Conservation (phyloP, 306 rosid species). For the Prunus fruticosa region DNA sequence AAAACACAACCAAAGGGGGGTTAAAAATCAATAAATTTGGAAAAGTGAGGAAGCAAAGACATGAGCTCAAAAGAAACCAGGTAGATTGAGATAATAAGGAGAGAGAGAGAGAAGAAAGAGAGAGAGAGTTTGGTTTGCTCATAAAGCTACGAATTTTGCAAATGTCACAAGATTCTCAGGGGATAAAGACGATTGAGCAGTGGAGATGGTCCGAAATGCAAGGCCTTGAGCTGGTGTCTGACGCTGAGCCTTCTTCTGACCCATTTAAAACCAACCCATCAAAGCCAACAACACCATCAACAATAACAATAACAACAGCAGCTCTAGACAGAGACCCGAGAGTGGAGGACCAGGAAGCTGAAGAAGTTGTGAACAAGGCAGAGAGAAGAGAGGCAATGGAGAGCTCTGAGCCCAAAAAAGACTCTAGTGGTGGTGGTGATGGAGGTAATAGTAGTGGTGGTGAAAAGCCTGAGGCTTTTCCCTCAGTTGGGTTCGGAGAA, state of each 20-base stretch:
- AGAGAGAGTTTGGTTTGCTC: conserved; percentile 37
- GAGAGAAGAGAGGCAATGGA: conserved; percentile 44
- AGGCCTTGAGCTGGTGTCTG: conserved; percentile 69
- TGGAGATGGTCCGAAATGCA: conserved; percentile 99
- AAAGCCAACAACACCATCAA: background rate
- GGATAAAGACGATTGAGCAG: conserved; percentile 78
- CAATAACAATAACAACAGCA: background rate
- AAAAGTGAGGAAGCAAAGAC: conserved; percentile 26
- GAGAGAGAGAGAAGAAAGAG: conserved; percentile 6
- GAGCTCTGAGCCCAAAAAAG: conserved; percentile 39
- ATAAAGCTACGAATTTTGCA: conserved; percentile 56
- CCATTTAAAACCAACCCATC: conserved; percentile 37
- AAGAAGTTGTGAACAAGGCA: conserved; percentile 13
- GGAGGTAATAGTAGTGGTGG: conserved; percentile 17
- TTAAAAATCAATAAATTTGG: conserved; percentile 17
- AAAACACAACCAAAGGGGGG: conserved; percentile 9
- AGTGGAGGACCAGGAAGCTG: conserved; percentile 4
- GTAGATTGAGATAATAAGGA: conserved; percentile 44
- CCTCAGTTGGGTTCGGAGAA: conserved; percentile 57
- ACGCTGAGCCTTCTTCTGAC: conserved; percentile 38
- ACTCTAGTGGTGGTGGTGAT: conserved; percentile 17
- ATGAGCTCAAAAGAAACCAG: conserved; percentile 45
- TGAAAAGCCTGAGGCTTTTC: conserved; percentile 55
- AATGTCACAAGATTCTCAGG: conserved; percentile 91
- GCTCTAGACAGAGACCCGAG: too few relatives aligned